Conservation (phyloP, 805 yeast species). For the Sugiyamaella lignohabitans region DNA sequence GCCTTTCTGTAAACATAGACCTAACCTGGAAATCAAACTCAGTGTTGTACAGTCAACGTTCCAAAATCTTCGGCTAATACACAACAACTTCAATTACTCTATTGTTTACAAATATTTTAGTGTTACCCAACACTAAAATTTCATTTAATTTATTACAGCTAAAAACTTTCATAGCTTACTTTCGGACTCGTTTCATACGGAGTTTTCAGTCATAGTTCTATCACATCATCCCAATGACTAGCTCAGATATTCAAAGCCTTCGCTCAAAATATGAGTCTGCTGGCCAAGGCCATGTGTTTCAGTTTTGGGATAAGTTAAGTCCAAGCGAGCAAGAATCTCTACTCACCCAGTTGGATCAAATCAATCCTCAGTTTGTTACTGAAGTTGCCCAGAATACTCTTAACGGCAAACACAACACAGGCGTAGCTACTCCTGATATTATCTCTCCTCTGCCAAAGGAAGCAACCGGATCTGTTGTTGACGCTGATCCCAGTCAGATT, state of each 20-base stretch:
- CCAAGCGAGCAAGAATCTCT: constrained; percentile 24
- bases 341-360: constrained; percentile 29
- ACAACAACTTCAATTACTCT: no score
- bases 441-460: constrained; percentile 29
- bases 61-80: no score
- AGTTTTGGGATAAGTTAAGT: constrained; percentile 31
- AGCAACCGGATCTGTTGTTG: constrained; percentile 29
- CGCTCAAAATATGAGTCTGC: constrained; percentile 26
- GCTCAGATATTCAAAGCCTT: constrained; percentile 16
- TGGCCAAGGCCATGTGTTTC: constrained; percentile 38
- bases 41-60: no score
- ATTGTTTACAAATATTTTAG: no score
- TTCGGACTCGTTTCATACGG: no score
- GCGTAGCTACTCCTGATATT: constrained; percentile 10
- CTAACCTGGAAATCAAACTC: no score
- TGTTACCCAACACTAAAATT: no score
- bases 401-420: constrained; percentile 8
- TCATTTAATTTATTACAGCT: no score
- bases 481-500: constrained; percentile 29
- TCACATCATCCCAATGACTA: constrained; percentile 15
- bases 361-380: constrained; percentile 33
- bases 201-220: no score
- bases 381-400: constrained; percentile 26
- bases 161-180: no score
- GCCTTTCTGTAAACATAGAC: no score